A percentile compares a stretch with the other conserved stretches of the same genome.
Evolutionary conservation across 495 filamentous ascomycete genomes (phyloP).

Genomic region (Penicillium flavigenum): DNA sequence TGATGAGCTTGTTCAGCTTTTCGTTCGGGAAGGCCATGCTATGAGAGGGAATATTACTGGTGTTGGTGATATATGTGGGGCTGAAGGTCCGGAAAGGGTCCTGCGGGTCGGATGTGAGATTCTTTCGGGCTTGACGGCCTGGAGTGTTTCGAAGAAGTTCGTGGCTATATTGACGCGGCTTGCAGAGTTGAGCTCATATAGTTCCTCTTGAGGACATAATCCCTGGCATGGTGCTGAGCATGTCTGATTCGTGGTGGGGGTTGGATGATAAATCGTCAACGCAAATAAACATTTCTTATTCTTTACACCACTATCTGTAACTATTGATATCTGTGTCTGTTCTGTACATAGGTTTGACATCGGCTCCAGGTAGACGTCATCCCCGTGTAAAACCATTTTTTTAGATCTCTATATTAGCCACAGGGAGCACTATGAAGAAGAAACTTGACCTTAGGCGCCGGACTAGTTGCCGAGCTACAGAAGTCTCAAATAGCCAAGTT

Average conservation of each 20-base stretch:
- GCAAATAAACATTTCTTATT: not conserved
- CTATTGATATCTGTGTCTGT: not conserved
- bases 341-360: not conserved
- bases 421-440: too few relatives aligned
- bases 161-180: slow-evolving; percentile 30
- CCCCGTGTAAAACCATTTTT: not conserved
- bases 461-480: too few relatives aligned
- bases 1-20: slow-evolving; percentile 55
- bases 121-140: slow-evolving; percentile 37
- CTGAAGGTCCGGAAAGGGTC: slow-evolving; percentile 42
- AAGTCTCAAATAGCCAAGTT: too few relatives aligned
- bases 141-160: slow-evolving; percentile 40
- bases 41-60: slow-evolving; percentile 51
- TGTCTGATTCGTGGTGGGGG: not conserved
- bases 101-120: slow-evolving; percentile 45
- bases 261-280: not conserved
- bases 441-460: too few relatives aligned
- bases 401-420: too few relatives aligned
- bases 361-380: not conserved
- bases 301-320: not conserved
- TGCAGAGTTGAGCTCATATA: slow-evolving; percentile 7
- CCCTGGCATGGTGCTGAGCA: not conserved
- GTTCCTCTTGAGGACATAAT: not conserved
- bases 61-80: slow-evolving; percentile 50
- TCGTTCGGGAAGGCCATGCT: slow-evolving; percentile 47